These are phyloP conservation scores for Yamadazyma olivae DNA, from an alignment of 805 yeast species.

Conservation along the genomic window DNA sequence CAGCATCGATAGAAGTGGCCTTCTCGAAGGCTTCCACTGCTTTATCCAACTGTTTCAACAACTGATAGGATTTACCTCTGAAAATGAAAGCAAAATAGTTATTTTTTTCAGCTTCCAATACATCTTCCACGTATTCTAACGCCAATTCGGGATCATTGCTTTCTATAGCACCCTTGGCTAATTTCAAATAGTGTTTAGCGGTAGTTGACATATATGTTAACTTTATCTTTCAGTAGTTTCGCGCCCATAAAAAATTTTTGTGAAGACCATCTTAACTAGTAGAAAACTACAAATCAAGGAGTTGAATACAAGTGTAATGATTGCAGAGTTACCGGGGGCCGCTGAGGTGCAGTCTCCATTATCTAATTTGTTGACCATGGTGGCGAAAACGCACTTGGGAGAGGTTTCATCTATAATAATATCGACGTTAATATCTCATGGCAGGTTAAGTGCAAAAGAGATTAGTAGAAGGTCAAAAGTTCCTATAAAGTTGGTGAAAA, in stretches of 20 bases:
- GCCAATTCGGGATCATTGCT: conserved; percentile 62
- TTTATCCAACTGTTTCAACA: conserved; percentile 30
- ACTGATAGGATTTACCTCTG: conserved; percentile 65
- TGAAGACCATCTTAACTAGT: too few species aligned
- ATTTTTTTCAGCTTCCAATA: conserved; percentile 50
- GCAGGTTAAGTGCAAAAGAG: conserved; percentile 60
- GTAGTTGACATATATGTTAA: conserved; percentile 20
- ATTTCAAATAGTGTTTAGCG: conserved; percentile 27
- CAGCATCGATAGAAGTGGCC: conserved; percentile 51
- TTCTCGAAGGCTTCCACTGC: conserved; percentile 44
- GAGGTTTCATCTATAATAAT: conserved; percentile 67
- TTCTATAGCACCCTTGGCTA: conserved; percentile 47
- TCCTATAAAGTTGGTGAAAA: conserved; percentile 51
- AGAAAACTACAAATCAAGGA: too few species aligned
- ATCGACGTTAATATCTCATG: conserved; percentile 60
- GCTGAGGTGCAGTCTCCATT: conserved; percentile 58
- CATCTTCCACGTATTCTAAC: conserved; percentile 51
- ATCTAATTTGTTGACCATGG: conserved; percentile 53
- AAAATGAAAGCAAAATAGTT: conserved; percentile 69
- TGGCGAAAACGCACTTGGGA: conserved; percentile 60
- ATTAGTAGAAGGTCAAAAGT: conserved; percentile 46
- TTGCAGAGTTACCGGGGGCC: conserved; percentile 11
- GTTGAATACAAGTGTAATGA: too few species aligned
- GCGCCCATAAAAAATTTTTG: conserved; percentile 2
- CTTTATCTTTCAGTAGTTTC: too few species aligned